Evolutionary conservation across 2,329 filamentous ascomycete genomes (phyloP).

Genomic region (Chalaropsis ovoidea): DNA sequence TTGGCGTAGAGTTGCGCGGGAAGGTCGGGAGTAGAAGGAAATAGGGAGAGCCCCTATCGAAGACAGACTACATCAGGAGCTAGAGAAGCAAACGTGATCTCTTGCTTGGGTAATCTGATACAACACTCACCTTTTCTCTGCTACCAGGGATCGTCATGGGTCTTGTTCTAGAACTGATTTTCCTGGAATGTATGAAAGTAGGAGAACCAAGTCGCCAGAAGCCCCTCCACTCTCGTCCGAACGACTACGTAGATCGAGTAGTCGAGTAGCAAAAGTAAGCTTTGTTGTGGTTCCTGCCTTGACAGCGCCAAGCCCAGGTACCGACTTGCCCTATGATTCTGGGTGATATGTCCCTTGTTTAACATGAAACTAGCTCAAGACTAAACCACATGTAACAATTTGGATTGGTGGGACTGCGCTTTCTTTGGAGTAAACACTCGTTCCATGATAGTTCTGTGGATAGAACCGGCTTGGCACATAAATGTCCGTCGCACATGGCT

Average conservation of each 20-base stretch:
- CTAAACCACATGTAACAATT: neutral
- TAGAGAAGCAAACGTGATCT: neutral
- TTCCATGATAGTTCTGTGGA: neutral
- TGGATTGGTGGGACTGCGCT: neutral
- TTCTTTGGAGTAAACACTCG: neutral
- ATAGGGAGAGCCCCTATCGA: neutral
- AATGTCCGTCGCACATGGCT: neutral
- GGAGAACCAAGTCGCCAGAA: neutral
- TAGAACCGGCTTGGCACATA: conserved; percentile 5
- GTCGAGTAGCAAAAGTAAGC: no score
- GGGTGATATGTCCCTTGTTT: neutral
- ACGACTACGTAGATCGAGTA: no score
- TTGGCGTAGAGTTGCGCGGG: no score
- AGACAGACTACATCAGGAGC: neutral
- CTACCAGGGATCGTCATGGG: neutral
- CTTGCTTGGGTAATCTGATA: neutral
- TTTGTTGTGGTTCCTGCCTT: no score
- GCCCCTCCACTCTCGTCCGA: neutral
- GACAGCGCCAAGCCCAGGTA: neutral
- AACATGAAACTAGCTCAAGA: neutral
- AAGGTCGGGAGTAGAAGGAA: neutral
- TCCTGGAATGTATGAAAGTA: neutral
- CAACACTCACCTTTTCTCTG: neutral
- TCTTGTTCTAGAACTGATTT: neutral
- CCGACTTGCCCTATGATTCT: neutral